These are phyloP conservation scores for Penicillium sp. DNA, from an alignment of 2,329 filamentous ascomycete species.

Conservation along the genomic window DNA sequence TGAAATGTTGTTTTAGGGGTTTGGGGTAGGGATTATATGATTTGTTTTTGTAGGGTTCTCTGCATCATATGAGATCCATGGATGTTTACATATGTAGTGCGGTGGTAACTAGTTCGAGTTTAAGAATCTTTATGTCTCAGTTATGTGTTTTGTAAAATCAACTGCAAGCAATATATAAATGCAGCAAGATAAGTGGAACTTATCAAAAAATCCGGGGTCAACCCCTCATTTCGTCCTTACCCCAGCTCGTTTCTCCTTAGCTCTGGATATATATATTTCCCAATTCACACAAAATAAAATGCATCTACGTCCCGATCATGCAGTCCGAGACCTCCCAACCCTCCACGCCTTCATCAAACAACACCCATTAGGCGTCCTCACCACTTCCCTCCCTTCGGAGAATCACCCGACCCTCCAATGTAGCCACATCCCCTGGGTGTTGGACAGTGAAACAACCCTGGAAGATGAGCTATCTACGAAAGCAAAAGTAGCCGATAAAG, in stretches of 20 bases:
- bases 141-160: not conserved
- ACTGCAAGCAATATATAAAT: not conserved
- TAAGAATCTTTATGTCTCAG: not conserved
- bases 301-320: constrained; percentile 21
- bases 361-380: constrained; percentile 22
- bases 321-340: constrained; percentile 17
- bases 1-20: not conserved
- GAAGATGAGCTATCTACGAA: not conserved
- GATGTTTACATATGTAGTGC: not conserved
- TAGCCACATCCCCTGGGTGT: constrained; percentile 23
- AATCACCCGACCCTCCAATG: constrained; percentile 19
- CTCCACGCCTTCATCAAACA: constrained; percentile 21
- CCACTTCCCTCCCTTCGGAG: constrained; percentile 17
- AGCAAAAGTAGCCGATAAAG: not conserved
- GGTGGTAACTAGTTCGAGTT: not conserved
- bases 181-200: constrained; percentile 9
- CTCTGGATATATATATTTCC: constrained; percentile 14
- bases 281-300: constrained; percentile 14
- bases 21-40: not conserved
- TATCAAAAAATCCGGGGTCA: constrained; percentile 21
- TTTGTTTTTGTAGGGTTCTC: not conserved
- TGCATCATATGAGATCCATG: not conserved
- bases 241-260: constrained; percentile 8
- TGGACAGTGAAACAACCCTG: constrained; percentile 6
- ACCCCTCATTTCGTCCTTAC: constrained; percentile 2